Conservation (phyloP, 176 grass and related monocot genomes). For the Thalia dealbata region DNA sequence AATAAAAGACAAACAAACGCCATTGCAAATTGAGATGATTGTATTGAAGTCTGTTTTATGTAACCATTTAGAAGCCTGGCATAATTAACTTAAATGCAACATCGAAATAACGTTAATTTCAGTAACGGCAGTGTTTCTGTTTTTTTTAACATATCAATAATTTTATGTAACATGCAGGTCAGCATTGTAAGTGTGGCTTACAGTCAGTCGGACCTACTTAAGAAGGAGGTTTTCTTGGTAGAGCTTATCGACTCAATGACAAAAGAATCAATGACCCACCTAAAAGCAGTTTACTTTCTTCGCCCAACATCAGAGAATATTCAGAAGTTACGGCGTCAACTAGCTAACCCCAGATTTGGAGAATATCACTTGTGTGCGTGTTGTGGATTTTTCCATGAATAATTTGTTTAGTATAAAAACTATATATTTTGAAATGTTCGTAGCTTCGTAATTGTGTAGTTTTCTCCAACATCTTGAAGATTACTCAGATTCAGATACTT, state of each 20-base stretch:
- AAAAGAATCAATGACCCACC: slow-evolving; percentile 76
- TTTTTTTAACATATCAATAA: background rate
- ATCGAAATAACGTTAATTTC: background rate
- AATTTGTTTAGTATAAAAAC: background rate
- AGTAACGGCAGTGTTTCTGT: background rate
- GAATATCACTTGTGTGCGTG: slow-evolving; percentile 86
- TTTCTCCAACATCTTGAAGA: slow-evolving; percentile 96
- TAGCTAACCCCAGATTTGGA: slow-evolving; percentile 66
- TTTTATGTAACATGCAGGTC: slow-evolving; percentile 33
- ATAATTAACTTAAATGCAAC: background rate
- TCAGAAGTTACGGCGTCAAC: slow-evolving; percentile 76
- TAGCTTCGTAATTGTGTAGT: slow-evolving; percentile 41
- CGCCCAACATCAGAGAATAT: slow-evolving; percentile 69
- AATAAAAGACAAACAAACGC: background rate
- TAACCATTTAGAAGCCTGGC: background rate
- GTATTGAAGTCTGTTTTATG: background rate
- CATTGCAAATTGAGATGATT: too few relatives aligned
- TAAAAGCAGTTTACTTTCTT: slow-evolving; percentile 91
- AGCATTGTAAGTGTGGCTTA: slow-evolving; percentile 95
- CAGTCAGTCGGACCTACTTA: slow-evolving; percentile 81
- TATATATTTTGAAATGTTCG: slow-evolving; percentile 4
- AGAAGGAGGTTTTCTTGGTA: slow-evolving; percentile 94
- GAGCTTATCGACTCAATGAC: slow-evolving; percentile 79
- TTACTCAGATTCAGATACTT: slow-evolving; percentile 88
- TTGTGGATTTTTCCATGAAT: slow-evolving; percentile 1